Evolutionary conservation across 2,329 filamentous ascomycete species (phyloP).

Genomic region (Gremmenia infestans): DNA sequence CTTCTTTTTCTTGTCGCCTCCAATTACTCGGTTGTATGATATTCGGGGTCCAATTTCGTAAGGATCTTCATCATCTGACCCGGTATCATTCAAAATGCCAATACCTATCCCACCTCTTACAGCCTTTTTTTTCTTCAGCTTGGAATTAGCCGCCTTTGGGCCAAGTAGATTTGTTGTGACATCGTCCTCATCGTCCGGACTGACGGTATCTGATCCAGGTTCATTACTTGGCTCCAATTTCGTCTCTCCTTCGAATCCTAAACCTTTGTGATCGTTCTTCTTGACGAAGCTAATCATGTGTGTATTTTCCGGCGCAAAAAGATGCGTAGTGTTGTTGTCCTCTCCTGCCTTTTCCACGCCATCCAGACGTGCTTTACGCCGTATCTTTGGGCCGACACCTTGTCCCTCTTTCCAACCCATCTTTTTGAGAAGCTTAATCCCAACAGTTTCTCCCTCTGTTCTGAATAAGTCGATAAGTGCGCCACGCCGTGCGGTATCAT

Average conservation of each 20-base stretch:
- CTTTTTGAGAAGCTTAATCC: constrained; percentile 73
- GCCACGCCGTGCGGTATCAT: constrained; percentile 46
- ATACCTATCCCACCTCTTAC: constrained; percentile 71
- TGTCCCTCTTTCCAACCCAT: constrained; percentile 98
- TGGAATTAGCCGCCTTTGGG: constrained; percentile 6
- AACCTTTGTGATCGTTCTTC: constrained; percentile 65
- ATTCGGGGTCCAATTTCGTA: constrained; percentile 90
- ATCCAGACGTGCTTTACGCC: constrained; percentile 66
- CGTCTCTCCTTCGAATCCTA: constrained; percentile 60
- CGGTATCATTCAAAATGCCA: constrained; percentile 84
- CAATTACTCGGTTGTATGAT: constrained; percentile 77
- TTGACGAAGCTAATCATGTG: constrained; percentile 59
- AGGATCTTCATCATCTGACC: constrained; percentile 91
- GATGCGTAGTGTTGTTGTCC: constrained; percentile 46
- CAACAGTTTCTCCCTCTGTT: constrained; percentile 75
- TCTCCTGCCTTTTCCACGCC: constrained; percentile 39
- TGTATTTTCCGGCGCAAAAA: constrained; percentile 83
- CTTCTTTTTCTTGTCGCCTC: constrained; percentile 75
- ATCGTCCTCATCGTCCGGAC: constrained; percentile 44
- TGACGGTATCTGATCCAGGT: constrained; percentile 28
- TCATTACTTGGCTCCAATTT: constrained; percentile 39
- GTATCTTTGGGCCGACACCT: constrained; percentile 83
- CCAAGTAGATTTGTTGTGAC: constrained; percentile 22
- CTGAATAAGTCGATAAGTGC: constrained; percentile 67
- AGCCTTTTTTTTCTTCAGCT: constrained; percentile 45